Base-by-base conservation (phyloP, 1,284 basidiomycete genomes). In the Albatrellus sp. region DNA sequence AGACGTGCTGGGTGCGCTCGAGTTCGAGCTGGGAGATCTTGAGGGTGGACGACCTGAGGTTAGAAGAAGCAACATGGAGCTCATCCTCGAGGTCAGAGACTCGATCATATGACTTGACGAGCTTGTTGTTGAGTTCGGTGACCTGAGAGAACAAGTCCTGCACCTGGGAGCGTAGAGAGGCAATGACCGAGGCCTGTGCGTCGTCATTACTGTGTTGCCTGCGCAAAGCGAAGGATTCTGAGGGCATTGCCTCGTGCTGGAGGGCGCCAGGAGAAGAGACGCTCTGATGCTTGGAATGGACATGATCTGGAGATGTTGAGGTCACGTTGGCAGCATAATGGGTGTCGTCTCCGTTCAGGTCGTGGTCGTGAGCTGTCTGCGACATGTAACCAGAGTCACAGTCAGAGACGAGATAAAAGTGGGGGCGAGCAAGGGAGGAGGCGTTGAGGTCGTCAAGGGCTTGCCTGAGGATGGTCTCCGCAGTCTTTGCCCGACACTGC, bases 71-170 rank as follows among this genome's bases (percentile, higher is more conserved):
- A 35, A 83, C 70, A 54, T 91, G 86, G 12, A 96, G 64, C 50
- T 90, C 76, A 60, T 98, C 94, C 62, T 98, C 94, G 46, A 98
- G 74, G 66, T 91, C 84, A 10, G 91, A 91, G 36, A 94, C 80
- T 39, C 88, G 78, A 58, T 93, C 88, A 63, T 97, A 96, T 2
- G 88, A 90, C 45, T 76, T 71, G 49, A 98, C 90, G 40, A 98
- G 84, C 62, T 98, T 97, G 58, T 72, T 68, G 61, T 98, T 97
- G 51, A 98, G 81, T 57, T 87, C 79, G 19, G 82, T 80, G 37
- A 96, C 88, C 62, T 98, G 93, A 20, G 85, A 80, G 55, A 86
- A 82, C 41, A 97, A 71, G 57, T 96, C 88, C 45, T 80, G 74
- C 13, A 96, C 75, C 60, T 96, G 91, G 2, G 70, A 62, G 28